A percentile compares a stretch with the other conserved stretches of the same genome.
Conservation (phyloP, 257 asterid genomes). For the Nicotiana noctiflora region DNA sequence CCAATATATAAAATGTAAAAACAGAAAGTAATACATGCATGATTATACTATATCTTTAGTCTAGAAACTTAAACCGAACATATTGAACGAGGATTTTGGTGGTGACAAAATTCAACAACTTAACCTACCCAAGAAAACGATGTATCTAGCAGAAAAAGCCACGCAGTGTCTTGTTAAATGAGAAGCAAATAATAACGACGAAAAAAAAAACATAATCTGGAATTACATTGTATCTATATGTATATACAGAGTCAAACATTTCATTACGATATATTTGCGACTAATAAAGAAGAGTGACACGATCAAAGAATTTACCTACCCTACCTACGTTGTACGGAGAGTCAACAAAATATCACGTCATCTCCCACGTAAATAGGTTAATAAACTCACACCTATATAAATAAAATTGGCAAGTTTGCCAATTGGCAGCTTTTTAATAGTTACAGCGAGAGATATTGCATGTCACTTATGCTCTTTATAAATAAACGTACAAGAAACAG, state of each 20-base stretch:
- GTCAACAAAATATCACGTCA: background rate
- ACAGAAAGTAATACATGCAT: no score
- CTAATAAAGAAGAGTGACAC: background rate
- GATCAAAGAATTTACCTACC: background rate
- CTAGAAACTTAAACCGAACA: no score
- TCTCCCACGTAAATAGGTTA: background rate
- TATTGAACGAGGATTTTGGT: background rate
- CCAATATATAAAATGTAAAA: no score
- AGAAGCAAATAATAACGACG: background rate
- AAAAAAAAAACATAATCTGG: background rate
- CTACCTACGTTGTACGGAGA: background rate
- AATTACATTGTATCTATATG: no score
- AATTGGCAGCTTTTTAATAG: background rate
- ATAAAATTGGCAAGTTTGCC: background rate
- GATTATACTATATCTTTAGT: no score
- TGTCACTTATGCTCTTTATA: no score
- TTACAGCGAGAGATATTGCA: no score
- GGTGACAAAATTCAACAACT: background rate
- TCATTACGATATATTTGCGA: background rate
- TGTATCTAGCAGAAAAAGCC: background rate
- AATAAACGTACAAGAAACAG: no score
- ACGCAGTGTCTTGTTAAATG: background rate
- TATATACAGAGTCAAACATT: background rate
- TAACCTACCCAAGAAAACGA: conserved; percentile 1
- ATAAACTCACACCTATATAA: background rate